Evolutionary conservation across 1,284 basidiomycete species (phyloP), one percentile per base, ranked within the genome.

Genomic region (Jaminaea rosea): DNA sequence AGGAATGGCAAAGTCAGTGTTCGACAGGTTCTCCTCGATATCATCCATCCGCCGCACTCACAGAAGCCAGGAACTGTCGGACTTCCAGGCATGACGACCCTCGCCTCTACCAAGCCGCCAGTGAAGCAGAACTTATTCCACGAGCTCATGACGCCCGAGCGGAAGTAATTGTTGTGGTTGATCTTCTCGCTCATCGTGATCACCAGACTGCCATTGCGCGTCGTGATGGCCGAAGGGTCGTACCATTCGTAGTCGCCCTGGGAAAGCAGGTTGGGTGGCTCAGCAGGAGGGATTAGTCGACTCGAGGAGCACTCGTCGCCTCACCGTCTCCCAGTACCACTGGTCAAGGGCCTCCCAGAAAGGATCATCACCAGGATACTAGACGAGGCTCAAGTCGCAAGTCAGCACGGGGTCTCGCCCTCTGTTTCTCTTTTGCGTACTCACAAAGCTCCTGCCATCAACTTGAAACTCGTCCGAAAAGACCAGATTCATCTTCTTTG

Each of bases 71-170:
- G 36, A 1, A 62, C 53, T 17, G 64, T 52, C 23, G 55, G 53
- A 3, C 45, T 24, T 36, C 72, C 65, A 10, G 69, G 67, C 26
- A 73, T 52, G 15, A 56, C 51, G 45, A 69, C 57, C 1, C 53
- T 49, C 2, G 58, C 55, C 52, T 72, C 78, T 45, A 78, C 54
- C 48, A 63, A 66, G 19, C 69, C 71, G 29, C 72, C 72, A 0
- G 67, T 69, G 26, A 72, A 72, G 48, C 71, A 74, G 32, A 74
- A 58, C 34, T 72, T 63, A 50, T 74, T 74, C 72, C 72, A 73
- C 10, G 52, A 53, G 36, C 60, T 54, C n/a, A 73, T n/a, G 58
- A 69, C 57, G 8, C 70, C 70, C 19, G 63, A 56, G 1, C 67
- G 59, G 47, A 69, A 72, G 50, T 66, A 65, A 37, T 67, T 56